Percentiles rank a stretch among this genome's conserved stretches.
Evolutionary conservation across 345 rosid species (phyloP).

Genomic region (Eucalyptus brandiana): DNA sequence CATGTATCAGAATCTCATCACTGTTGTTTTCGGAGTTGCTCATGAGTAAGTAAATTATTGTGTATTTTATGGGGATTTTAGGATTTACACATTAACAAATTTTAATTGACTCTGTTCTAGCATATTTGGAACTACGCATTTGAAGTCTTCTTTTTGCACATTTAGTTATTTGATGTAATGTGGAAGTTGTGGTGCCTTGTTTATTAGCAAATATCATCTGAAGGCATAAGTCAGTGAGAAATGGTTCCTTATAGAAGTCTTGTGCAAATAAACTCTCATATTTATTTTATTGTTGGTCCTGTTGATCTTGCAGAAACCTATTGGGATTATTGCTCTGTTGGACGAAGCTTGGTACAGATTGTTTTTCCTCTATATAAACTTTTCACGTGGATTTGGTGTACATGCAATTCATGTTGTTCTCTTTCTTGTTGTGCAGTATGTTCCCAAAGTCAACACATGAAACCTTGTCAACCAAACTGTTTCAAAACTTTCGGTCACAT

Average conservation of each 20-base stretch:
- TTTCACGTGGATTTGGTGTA: background rate
- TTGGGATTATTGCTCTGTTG: slow-evolving; percentile 89
- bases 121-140: background rate
- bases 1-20: background rate
- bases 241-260: background rate
- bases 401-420: slow-evolving; percentile 33
- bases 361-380: background rate
- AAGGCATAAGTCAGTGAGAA: background rate
- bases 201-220: background rate
- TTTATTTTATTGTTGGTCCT: background rate
- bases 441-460: slow-evolving; percentile 91
- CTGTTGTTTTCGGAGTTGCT: background rate
- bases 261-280: background rate
- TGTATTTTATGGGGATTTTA: background rate
- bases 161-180: background rate
- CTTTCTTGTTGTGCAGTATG: slow-evolving; percentile 72
- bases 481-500: slow-evolving; percentile 57
- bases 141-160: background rate
- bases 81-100: background rate
- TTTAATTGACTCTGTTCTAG: background rate
- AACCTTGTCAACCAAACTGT: slow-evolving; percentile 79
- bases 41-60: background rate
- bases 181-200: background rate
- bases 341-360: slow-evolving; percentile 93
- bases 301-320: slow-evolving; percentile 76